These are phyloP conservation scores for Coemansia sp. DNA, from an alignment of 192 early-diverging fungal species.

Conservation along the genomic window DNA sequence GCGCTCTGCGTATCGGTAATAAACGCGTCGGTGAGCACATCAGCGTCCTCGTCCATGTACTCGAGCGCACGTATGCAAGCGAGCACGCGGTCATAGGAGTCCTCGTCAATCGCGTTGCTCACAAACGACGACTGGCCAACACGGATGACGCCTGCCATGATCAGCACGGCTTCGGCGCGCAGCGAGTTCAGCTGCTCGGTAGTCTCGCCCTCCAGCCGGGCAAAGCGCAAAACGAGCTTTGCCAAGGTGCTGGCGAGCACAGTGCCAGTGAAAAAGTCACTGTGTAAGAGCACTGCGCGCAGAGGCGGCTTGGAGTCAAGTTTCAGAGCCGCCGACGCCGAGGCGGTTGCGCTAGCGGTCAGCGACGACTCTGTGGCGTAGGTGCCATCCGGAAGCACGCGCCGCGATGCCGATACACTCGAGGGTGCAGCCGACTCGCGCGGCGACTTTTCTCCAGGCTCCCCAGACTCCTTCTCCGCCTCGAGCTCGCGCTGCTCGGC, in stretches of 20 bases:
- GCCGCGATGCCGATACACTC: conserved; percentile 53
- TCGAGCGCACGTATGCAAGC: conserved; percentile 82
- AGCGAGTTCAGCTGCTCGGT: conserved; percentile 69
- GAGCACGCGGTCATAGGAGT: conserved; percentile 92
- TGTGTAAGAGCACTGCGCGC: conserved; percentile 80
- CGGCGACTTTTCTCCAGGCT: conserved; percentile 15
- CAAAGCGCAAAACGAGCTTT: conserved; percentile 87
- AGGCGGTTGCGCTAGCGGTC: conserved; percentile 53
- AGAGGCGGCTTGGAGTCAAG: conserved; percentile 47
- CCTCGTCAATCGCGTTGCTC: conserved; percentile 92
- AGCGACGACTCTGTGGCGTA: conserved; percentile 97
- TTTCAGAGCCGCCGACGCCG: conserved; percentile 51
- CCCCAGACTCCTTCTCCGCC: conserved; percentile 63
- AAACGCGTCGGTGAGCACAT: conserved; percentile 56
- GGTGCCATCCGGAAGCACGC: conserved; percentile 94
- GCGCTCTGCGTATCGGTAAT: conserved; percentile 63
- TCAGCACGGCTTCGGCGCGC: conserved; percentile 97
- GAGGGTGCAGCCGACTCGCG: conserved; percentile 42
- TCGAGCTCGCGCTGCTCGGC: conserved; percentile 87
- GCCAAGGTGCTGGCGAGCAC: conserved; percentile 89
- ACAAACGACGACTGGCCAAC: conserved; percentile 90
- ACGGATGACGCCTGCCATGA: conserved; percentile 94
- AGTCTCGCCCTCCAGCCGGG: conserved; percentile 13
- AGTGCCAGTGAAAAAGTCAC: conserved; percentile 92
- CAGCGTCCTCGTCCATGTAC: conserved; percentile 55